phyloP scores from a whole-genome alignment of 1,139 yeast genomes.

The Arxiozyma telluris region DNA sequence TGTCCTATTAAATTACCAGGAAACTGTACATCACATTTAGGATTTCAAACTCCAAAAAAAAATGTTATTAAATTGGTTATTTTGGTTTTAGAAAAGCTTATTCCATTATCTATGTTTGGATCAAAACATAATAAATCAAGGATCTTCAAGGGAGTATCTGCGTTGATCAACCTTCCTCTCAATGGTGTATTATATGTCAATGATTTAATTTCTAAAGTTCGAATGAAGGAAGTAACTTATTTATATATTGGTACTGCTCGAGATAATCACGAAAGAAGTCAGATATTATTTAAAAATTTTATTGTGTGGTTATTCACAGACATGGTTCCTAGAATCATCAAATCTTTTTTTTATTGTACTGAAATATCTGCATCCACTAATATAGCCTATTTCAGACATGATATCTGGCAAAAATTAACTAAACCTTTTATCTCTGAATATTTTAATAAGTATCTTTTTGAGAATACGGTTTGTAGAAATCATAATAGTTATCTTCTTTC shows the following conservation, averaged over 20 bases:
- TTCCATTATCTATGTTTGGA: slow-evolving; percentile 54
- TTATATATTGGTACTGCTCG: slow-evolving; percentile 14
- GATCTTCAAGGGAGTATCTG: slow-evolving; percentile 35
- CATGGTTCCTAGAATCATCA: slow-evolving; percentile 42
- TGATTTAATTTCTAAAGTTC: slow-evolving; percentile 30
- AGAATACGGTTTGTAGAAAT: slow-evolving; percentile 21
- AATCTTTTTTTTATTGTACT: slow-evolving; percentile 59
- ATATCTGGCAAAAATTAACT: slow-evolving; percentile 46
- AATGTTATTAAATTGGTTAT: slow-evolving; percentile 37
- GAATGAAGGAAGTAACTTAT: slow-evolving; percentile 42
- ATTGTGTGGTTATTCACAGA: slow-evolving; percentile 49
- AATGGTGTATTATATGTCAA: slow-evolving; percentile 29
- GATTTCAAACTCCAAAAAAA: slow-evolving; percentile 9
- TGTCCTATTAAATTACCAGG: slow-evolving; percentile 12
- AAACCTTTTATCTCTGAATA: slow-evolving; percentile 38
- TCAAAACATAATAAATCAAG: slow-evolving; percentile 38
- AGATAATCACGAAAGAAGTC: slow-evolving; percentile 6
- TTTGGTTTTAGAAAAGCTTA: slow-evolving; percentile 37
- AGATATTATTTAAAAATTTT: slow-evolving; percentile 9
- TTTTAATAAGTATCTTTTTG: slow-evolving; percentile 30
- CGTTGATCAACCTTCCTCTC: slow-evolving; percentile 35
- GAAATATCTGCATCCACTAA: slow-evolving; percentile 39
- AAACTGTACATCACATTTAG: slow-evolving; percentile 10
- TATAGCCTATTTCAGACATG: slow-evolving; percentile 48
- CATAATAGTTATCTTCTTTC: slow-evolving; percentile 22